These are phyloP conservation scores for Neospermospora avenae DNA, from an alignment of 2,329 filamentous ascomycete genomes.

Conservation along the genomic window DNA sequence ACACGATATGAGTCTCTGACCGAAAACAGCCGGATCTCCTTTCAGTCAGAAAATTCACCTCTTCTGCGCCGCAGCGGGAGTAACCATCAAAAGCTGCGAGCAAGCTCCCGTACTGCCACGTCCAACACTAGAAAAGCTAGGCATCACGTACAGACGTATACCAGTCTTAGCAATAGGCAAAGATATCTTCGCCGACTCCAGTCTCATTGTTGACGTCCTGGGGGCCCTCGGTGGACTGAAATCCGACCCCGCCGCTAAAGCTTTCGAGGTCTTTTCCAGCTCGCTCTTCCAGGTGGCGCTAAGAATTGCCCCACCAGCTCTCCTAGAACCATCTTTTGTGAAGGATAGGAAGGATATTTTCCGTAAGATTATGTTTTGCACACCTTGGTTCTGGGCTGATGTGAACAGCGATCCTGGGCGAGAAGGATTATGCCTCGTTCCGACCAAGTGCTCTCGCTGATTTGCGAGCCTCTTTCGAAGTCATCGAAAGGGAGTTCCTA, in stretches of 20 bases:
- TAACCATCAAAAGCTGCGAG: slow-evolving; percentile 1
- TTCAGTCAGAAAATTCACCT: neutral
- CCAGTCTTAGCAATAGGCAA: slow-evolving; percentile 1
- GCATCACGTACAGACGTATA: neutral
- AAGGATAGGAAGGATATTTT: neutral
- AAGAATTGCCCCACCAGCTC: neutral
- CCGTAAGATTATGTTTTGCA: neutral
- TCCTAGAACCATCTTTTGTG: neutral
- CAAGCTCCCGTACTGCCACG: neutral
- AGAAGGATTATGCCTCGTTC: neutral
- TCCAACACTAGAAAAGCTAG: neutral
- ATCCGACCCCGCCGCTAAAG: neutral
- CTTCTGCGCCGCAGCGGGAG: neutral
- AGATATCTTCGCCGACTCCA: neutral
- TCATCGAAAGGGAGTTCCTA: neutral
- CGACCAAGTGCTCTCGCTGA: neutral
- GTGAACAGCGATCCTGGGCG: neutral
- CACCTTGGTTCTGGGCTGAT: neutral
- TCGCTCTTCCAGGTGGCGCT: neutral
- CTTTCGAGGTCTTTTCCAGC: neutral
- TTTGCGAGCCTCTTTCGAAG: neutral
- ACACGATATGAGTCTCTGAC: neutral
- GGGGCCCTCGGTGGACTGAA: neutral
- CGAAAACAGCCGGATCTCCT: neutral
- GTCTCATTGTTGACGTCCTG: slow-evolving; percentile 2